Conservation (phyloP, 2,329 filamentous ascomycete species). For the Coleophoma cylindrospora region DNA sequence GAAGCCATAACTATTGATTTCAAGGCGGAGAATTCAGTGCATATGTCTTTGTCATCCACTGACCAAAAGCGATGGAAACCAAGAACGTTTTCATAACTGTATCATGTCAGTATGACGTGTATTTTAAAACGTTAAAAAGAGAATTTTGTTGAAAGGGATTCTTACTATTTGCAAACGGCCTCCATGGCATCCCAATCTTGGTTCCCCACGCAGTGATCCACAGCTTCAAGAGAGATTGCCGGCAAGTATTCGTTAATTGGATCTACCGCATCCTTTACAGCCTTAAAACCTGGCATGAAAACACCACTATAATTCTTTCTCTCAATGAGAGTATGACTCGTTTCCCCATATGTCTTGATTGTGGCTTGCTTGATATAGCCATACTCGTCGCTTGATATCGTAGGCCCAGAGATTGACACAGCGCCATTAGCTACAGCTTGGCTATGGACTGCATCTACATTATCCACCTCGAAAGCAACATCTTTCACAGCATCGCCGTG, state of each 20-base stretch:
- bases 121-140: too few relatives aligned
- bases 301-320: constrained; percentile 61
- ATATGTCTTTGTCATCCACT: constrained; percentile 86
- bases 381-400: constrained; percentile 44
- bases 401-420: constrained; percentile 54
- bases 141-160: background rate
- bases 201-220: constrained; percentile 94
- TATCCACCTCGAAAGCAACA: constrained; percentile 90
- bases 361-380: constrained; percentile 69
- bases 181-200: constrained; percentile 87
- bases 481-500: constrained; percentile 92
- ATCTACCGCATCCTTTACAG: constrained; percentile 31
- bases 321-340: constrained; percentile 81
- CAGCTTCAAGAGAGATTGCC: constrained; percentile 58
- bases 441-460: constrained; percentile 70
- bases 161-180: constrained; percentile 45
- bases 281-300: constrained; percentile 77
- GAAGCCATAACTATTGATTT: constrained; percentile 85
- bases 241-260: constrained; percentile 41
- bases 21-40: constrained; percentile 82
- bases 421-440: constrained; percentile 64
- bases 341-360: constrained; percentile 87
- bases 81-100: constrained; percentile 70
- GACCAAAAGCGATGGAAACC: constrained; percentile 95
- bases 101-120: background rate